phyloP scores from a whole-genome alignment of 148 eudicot genomes.

The Linanthus parryae region DNA sequence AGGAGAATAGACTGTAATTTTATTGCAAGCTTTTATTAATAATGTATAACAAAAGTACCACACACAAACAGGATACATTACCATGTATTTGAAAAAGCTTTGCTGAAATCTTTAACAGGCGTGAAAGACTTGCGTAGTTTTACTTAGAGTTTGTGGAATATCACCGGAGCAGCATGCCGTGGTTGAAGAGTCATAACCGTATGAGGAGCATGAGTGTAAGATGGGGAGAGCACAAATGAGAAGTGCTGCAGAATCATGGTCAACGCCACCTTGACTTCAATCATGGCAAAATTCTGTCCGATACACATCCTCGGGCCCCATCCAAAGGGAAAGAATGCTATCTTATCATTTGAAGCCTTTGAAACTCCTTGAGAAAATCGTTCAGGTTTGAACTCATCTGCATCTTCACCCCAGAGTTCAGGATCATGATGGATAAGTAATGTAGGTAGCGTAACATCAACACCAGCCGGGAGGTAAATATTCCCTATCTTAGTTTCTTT shows the following conservation, averaged over 20 bases:
- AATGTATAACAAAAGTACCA: no score
- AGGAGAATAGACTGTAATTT: no score
- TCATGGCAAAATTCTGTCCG: conserved; percentile 41
- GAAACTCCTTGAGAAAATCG: conserved; percentile 39
- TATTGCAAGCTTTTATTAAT: no score
- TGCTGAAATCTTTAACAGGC: background rate
- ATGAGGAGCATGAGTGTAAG: conserved; percentile 52
- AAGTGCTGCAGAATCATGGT: conserved; percentile 42
- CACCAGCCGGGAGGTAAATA: conserved; percentile 31
- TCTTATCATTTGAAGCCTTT: conserved; percentile 33
- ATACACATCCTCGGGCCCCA: conserved; percentile 47
- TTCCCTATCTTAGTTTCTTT: conserved; percentile 39
- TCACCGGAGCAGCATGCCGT: conserved; percentile 54
- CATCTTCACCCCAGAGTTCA: conserved; percentile 43
- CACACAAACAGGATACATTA: no score
- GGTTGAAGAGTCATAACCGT: conserved; percentile 49
- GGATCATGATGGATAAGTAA: conserved; percentile 42
- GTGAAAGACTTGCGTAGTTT: background rate
- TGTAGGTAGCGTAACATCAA: conserved; percentile 34
- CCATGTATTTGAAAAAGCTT: no score
- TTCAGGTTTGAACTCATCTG: conserved; percentile 42
- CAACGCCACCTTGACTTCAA: conserved; percentile 47
- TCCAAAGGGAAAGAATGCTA: conserved; percentile 46
- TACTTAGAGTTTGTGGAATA: conserved; percentile 14
- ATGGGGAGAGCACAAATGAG: conserved; percentile 34